Base-by-base conservation (phyloP, 78 protist species). In the Anaeramoeba flamelloides region DNA sequence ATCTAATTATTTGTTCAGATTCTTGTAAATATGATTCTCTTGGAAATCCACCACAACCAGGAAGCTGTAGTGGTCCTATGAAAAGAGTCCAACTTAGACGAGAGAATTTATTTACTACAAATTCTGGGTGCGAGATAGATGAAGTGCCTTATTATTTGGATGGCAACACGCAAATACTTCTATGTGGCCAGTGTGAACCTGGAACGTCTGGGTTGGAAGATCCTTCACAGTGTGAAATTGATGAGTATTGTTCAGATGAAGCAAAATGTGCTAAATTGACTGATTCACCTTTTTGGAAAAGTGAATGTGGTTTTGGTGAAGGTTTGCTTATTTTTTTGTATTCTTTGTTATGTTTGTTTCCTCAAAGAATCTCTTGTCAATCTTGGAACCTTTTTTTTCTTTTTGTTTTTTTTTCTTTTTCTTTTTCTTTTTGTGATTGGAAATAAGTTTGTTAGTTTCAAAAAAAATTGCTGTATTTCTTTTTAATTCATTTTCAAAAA, bases 21-120 rank as follows among this genome's bases (percentile, higher is more conserved):
- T n/a, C 69, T 26, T 53, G 69, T 17, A 8, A 53, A 26, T 53
- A 53, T 53, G 69, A 53, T 53, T 53, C 69, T 53, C 8, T 53
- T 53, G 69, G 69, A 53, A 53, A 53, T 53, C 34, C 69, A 53
- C 69, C 69, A 26, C 69, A 53, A 53, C 69, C 69, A 53, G 69
- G 69, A 53, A 17, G 17, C 17, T 53, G 69, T 53, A 26, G 8
- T 26, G 69, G 69, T 26, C 69, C 69, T 26, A 53, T 53, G 8
- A 17, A 53, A 53, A 53, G 69, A 53, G 69, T 53, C 17, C 8
- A 53, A 53, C 17, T 53, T 26, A 53, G 17, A 53, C 8, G 69
- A 53, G 34, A 53, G 17, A 17, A 53, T 26, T 26, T 53, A 26
- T 53, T 53, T 53, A 8, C 34, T 26, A 26, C 17, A 53, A 53